Conservation (phyloP, 495 filamentous ascomycete species). For the Xylaria flabelliformis region DNA sequence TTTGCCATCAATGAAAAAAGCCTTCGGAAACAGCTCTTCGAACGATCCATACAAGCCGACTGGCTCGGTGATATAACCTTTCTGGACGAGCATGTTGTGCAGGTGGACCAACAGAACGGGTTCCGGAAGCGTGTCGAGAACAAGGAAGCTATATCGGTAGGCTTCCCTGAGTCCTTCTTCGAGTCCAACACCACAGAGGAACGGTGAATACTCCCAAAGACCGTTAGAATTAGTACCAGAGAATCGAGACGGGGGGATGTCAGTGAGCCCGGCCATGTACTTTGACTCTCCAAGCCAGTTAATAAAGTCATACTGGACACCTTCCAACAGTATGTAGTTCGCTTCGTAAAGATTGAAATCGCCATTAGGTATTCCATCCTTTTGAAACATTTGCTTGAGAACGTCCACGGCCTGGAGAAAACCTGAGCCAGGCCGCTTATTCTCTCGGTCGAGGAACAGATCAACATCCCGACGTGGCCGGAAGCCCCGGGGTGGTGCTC, state of each 20-base stretch:
- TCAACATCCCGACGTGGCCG: slow-evolving; percentile 52
- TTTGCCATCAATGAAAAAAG: slow-evolving; percentile 44
- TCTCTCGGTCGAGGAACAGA: slow-evolving; percentile 48
- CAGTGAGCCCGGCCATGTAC: slow-evolving; percentile 44
- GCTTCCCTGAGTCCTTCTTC: slow-evolving; percentile 47
- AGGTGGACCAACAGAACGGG: slow-evolving; percentile 48
- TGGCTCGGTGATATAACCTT: slow-evolving; percentile 43
- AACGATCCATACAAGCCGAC: slow-evolving; percentile 36
- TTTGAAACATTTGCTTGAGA: slow-evolving; percentile 38
- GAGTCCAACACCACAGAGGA: slow-evolving; percentile 55
- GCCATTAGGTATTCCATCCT: slow-evolving; percentile 38
- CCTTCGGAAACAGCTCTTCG: slow-evolving; percentile 27
- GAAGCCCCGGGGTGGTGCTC: slow-evolving; percentile 40
- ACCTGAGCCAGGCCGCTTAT: slow-evolving; percentile 34
- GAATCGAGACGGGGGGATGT: slow-evolving; percentile 53
- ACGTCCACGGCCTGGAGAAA: slow-evolving; percentile 36
- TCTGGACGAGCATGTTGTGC: slow-evolving; percentile 54
- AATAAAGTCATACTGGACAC: slow-evolving; percentile 41
- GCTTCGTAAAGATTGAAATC: slow-evolving; percentile 38
- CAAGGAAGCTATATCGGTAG: slow-evolving; percentile 40
- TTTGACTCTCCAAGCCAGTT: slow-evolving; percentile 53
- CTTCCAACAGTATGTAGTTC: slow-evolving; percentile 31
- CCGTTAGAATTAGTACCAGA: slow-evolving; percentile 50
- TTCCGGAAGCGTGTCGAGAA: slow-evolving; percentile 46
- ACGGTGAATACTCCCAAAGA: slow-evolving; percentile 59